Base-by-base conservation (phyloP, 176 grass and related monocot genomes). In the Cenchrus purpureus region DNA sequence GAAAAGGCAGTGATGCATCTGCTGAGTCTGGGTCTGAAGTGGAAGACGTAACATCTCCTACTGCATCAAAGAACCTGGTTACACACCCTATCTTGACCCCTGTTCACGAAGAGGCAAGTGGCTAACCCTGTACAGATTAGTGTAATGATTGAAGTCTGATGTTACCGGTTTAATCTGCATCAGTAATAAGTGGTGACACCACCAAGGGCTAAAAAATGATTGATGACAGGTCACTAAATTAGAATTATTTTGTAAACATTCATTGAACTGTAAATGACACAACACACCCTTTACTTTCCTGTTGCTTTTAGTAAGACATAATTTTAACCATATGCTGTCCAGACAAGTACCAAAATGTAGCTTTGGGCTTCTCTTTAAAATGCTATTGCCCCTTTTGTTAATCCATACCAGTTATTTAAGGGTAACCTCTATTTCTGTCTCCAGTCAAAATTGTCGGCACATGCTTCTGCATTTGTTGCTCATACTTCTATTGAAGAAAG, bases 61-160 rank as follows among this genome's bases (percentile, higher is more conserved):
- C 52, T 22, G 88, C 71, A 88, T 61, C 88, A 82, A 89, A 51
- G 77, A 92, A 82, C 55, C 59, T 87, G 74, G 79, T 88, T 69
- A 22, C 77, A 22, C 82, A 92, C 53, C 87, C 83, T 87, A 75
- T 71, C 40, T 82, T 99, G 88, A 89, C 86, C 58, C 88, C 88
- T 84, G 96, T 98, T 74, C 85, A 87, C n/a, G 96, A 98, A 86
- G 96, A 98, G 96, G 96, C 89, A 92, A 89, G 83, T 83, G 52
- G 7, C 79, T 88, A 73, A 40, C 15, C 52, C 31, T 76, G 37
- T 40, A 40, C 37, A 40, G 37, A 3, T 40, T 72, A 28, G 32
- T 2, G 15, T 82, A 44, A 44, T 75, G 29, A 56, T 71, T 43
- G 64, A 25, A 76, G 62, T 74, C 4, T 76, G 65, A 25, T 25